phyloP scores from a whole-genome alignment of 2,329 filamentous ascomycete genomes.

The Cercospora citrullina region DNA sequence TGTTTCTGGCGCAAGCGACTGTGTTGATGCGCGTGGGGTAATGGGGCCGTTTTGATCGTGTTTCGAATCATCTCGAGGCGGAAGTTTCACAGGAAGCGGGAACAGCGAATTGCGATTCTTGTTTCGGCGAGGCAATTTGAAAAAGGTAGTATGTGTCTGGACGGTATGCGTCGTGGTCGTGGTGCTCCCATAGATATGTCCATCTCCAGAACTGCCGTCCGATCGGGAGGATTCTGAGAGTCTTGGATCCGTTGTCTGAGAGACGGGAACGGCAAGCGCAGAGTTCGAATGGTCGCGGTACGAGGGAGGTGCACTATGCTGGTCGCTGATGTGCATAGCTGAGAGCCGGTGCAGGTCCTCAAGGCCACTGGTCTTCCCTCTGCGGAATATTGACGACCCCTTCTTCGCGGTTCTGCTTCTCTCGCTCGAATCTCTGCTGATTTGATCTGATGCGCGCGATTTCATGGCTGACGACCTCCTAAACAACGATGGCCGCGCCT shows the following conservation, averaged over 20 bases:
- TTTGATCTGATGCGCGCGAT: conserved; percentile 22
- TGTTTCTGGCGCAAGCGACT: conserved; percentile 30
- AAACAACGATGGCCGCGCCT: conserved; percentile 30
- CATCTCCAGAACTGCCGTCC: conserved; percentile 67
- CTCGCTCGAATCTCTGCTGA: conserved; percentile 15
- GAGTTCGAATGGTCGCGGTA: conserved; percentile 64
- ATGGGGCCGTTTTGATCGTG: conserved; percentile 40
- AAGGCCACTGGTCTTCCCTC: conserved; percentile 36
- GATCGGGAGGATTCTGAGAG: conserved; percentile 87
- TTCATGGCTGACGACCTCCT: conserved; percentile 30
- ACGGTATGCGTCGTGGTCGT: conserved; percentile 65
- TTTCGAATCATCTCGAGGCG: conserved; percentile 49
- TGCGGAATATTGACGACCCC: conserved; percentile 33
- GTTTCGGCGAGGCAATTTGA: conserved; percentile 74
- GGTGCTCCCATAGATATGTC: conserved; percentile 56
- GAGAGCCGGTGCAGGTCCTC: conserved; percentile 56
- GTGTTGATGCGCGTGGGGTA: conserved; percentile 41
- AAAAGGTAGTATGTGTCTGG: conserved; percentile 67
- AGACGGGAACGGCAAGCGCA: conserved; percentile 63
- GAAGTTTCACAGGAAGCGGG: conserved; percentile 77
- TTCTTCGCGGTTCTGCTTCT: conserved; percentile 27
- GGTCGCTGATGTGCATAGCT: conserved; percentile 51
- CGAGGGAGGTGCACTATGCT: conserved; percentile 52
- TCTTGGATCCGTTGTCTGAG: conserved; percentile 44
- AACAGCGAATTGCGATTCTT: conserved; percentile 78